These are phyloP conservation scores for Magnusiomyces ingens DNA, from an alignment of 1,139 yeast genomes.

Conservation along the genomic window DNA sequence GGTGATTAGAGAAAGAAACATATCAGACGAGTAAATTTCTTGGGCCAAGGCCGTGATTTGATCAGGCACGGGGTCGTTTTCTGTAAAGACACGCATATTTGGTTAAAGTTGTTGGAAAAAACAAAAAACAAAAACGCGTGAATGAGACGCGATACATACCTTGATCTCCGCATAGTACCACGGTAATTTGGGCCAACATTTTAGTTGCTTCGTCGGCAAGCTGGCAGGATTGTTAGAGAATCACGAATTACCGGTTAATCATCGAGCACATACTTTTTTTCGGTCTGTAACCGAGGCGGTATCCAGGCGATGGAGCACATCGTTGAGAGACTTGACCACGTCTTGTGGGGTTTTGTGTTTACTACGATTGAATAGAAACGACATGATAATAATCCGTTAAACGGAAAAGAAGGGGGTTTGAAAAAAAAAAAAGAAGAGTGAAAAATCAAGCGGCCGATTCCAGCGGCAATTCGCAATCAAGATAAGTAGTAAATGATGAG, in stretches of 20 bases:
- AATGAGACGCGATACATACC: constrained; percentile 24
- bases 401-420: neutral
- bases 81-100: constrained; percentile 23
- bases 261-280: constrained; percentile 36
- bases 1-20: constrained; percentile 52
- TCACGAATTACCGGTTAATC: neutral
- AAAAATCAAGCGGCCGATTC: too few species aligned
- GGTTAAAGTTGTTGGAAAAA: neutral
- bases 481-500: too few species aligned
- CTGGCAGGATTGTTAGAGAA: constrained; percentile 21
- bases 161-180: constrained; percentile 69
- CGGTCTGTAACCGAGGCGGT: constrained; percentile 39
- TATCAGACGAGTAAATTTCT: constrained; percentile 68
- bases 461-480: too few species aligned
- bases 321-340: constrained; percentile 66
- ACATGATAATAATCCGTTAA: constrained; percentile 41
- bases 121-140: neutral
- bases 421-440: too few species aligned
- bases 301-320: constrained; percentile 64
- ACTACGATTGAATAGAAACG: constrained; percentile 75
- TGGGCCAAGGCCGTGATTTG: constrained; percentile 61
- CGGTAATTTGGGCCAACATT: constrained; percentile 58
- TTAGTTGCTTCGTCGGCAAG: constrained; percentile 73
- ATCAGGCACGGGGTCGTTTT: constrained; percentile 65
- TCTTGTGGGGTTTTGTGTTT: constrained; percentile 91